Evolutionary conservation across 768 basidiomycete genomes (phyloP).

Genomic region (Exidia glandulosa): DNA sequence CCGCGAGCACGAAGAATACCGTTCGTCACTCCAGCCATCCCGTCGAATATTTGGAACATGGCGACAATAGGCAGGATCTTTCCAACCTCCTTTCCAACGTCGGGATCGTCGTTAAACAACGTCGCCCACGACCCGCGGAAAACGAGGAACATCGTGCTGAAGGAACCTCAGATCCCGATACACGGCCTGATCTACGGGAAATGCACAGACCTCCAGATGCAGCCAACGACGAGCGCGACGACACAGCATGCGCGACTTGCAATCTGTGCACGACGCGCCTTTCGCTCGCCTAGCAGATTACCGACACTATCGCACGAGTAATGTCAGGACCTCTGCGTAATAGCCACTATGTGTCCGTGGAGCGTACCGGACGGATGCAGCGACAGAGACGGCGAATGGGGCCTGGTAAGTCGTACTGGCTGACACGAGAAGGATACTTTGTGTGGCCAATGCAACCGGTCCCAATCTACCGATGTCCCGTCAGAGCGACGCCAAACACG

Average conservation of each 20-base stretch:
- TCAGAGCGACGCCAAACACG: background rate
- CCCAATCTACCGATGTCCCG: constrained; percentile 50
- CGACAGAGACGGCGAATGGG: constrained; percentile 73
- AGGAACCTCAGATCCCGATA: too few relatives aligned
- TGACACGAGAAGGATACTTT: constrained; percentile 74
- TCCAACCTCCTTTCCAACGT: constrained; percentile 31
- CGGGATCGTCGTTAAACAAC: constrained; percentile 57
- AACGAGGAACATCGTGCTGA: constrained; percentile 41
- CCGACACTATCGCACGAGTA: constrained; percentile 46
- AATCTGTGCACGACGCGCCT: constrained; percentile 59
- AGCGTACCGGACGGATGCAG: constrained; percentile 70
- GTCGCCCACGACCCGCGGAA: constrained; percentile 61
- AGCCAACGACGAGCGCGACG: constrained; percentile 51
- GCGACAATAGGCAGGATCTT: constrained; percentile 67
- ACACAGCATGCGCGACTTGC: constrained; percentile 55
- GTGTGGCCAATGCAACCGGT: constrained; percentile 71
- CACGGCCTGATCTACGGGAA: background rate
- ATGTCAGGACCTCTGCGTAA: too few relatives aligned
- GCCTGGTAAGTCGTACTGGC: constrained; percentile 72
- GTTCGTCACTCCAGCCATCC: constrained; percentile 48
- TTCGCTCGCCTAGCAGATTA: constrained; percentile 75
- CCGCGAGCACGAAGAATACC: constrained; percentile 80
- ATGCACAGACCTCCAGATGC: constrained; percentile 46
- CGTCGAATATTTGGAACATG: constrained; percentile 82
- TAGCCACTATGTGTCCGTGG: too few relatives aligned